Evolutionary conservation across 352 stramenopile genomes (phyloP).

Genomic region (Globisporangium sylvaticum): DNA sequence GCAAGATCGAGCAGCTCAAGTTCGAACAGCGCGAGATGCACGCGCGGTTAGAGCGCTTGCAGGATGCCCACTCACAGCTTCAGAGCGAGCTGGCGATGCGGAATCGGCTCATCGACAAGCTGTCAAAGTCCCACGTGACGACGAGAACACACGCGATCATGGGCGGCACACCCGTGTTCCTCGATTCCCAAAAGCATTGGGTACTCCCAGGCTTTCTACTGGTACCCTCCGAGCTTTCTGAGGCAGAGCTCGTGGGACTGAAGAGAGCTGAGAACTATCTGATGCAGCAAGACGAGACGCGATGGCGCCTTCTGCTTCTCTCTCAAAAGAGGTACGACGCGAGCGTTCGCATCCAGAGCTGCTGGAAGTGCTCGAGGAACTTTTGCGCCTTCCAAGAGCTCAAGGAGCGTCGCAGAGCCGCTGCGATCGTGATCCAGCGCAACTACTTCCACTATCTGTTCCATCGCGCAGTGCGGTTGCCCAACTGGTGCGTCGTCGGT

Average conservation of each 20-base stretch:
- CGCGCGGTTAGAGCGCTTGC: constrained; percentile 25
- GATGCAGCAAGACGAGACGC: constrained; percentile 65
- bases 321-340: constrained; percentile 47
- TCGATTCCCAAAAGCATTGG: constrained; percentile 70
- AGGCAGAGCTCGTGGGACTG: constrained; percentile 36
- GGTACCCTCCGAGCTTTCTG: constrained; percentile 20
- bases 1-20: constrained; percentile 52
- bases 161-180: constrained; percentile 46
- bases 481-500: constrained; percentile 59
- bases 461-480: constrained; percentile 45
- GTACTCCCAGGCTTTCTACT: constrained; percentile 41
- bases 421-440: constrained; percentile 56
- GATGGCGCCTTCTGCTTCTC: constrained; percentile 46
- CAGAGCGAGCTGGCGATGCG: constrained; percentile 39
- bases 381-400: constrained; percentile 31
- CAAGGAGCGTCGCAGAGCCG: constrained; percentile 24
- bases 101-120: constrained; percentile 49
- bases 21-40: constrained; percentile 37
- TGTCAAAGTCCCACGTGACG: constrained; percentile 42
- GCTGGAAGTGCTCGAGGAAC: constrained; percentile 28
- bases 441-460: constrained; percentile 77
- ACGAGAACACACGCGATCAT: constrained; percentile 67
- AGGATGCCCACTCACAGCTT: constrained; percentile 18
- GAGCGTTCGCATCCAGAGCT: constrained; percentile 34
- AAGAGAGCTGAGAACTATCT: constrained; percentile 50